Conservation (phyloP, 768 basidiomycete genomes). For the Termitomyces sp. region DNA sequence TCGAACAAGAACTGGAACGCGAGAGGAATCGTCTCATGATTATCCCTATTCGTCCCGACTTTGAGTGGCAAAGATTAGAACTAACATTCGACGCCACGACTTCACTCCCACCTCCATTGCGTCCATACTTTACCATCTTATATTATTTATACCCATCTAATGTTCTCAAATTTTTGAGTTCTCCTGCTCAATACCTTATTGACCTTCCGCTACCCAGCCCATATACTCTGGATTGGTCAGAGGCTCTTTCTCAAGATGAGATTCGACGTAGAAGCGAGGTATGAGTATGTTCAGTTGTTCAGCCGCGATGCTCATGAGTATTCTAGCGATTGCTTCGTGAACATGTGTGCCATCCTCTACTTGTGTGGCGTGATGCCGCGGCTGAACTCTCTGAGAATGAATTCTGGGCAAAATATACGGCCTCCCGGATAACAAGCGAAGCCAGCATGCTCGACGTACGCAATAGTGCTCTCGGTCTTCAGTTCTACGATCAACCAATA, state of each 20-base stretch:
- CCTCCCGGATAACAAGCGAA: slow-evolving; percentile 59
- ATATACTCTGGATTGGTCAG: slow-evolving; percentile 67
- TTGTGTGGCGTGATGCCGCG: slow-evolving; percentile 60
- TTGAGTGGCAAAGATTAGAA: slow-evolving; percentile 68
- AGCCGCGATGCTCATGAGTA: slow-evolving; percentile 4
- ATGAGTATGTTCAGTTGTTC: slow-evolving; percentile 9
- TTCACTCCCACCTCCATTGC: slow-evolving; percentile 53
- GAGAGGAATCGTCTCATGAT: slow-evolving; percentile 25
- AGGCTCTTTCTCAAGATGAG: slow-evolving; percentile 60
- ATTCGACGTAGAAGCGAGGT: slow-evolving; percentile 74
- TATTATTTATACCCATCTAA: slow-evolving; percentile 94
- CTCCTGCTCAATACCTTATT: slow-evolving; percentile 59
- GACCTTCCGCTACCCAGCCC: slow-evolving; percentile 47
- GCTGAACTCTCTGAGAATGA: slow-evolving; percentile 58
- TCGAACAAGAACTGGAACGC: slow-evolving; percentile 35
- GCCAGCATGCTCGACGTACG: slow-evolving; percentile 63
- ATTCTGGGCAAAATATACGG: slow-evolving; percentile 63
- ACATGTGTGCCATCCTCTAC: slow-evolving; percentile 67
- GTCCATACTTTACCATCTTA: slow-evolving; percentile 67
- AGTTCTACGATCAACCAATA: slow-evolving; percentile 20
- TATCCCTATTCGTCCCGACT: slow-evolving; percentile 42
- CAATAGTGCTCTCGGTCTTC: slow-evolving; percentile 47
- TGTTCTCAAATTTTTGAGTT: slow-evolving; percentile 70
- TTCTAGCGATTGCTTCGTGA: slow-evolving; percentile 60
- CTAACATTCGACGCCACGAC: slow-evolving; percentile 47